Evolutionary conservation across 192 early-diverging fungal species (phyloP), one percentile per base, ranked within the genome.

Genomic region (Coemansia sp.): DNA sequence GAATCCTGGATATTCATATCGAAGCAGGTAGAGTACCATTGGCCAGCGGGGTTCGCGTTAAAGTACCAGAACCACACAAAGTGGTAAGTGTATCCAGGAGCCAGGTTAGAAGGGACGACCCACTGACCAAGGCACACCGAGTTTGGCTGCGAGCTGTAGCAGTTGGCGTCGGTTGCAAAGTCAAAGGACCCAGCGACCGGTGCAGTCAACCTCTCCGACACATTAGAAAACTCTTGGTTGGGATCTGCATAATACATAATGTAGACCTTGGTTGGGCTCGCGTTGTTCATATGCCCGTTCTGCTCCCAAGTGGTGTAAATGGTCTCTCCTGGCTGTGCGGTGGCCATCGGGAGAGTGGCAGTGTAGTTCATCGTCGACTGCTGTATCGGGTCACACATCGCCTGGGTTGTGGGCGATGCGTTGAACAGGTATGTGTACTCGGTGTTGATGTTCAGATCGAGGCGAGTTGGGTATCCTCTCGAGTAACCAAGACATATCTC

Each of bases 11-110:
- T 58, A 29, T 71, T 54, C 22, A 88, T 54, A 32, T 86, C 85
- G 63, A 88, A 88, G 75, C 87, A 88, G 13, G 87, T 84, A 14
- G 85, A 76, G 65, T 88, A 88, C 75, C 85, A 82, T 49, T 88
- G 73, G 11, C 85, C 87, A 10, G 84, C 77, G 6, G 82, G 81
- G 69, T 88, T 88, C 29, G 67, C 53, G 66, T 88, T 79, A 66
- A 88, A 88, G 57, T 81, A 70, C 87, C 87, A 88, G 81, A 84
- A 85, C 84, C 83, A 87, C 9, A 83, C 83, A 50, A 86, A 74
- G 42, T 82, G 81, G 62, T 83, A 85, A 5, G 53, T 59, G 33
- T 71, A 61, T 9, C 85, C 85, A 5, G 81, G 77, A 3, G 55
- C 69, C 55, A 85, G 67, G 4, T 73, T 73, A 5, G 50, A 59